These are phyloP conservation scores for Backusella macrospora DNA, from an alignment of 192 early-diverging fungal genomes.

Conservation along the genomic window DNA sequence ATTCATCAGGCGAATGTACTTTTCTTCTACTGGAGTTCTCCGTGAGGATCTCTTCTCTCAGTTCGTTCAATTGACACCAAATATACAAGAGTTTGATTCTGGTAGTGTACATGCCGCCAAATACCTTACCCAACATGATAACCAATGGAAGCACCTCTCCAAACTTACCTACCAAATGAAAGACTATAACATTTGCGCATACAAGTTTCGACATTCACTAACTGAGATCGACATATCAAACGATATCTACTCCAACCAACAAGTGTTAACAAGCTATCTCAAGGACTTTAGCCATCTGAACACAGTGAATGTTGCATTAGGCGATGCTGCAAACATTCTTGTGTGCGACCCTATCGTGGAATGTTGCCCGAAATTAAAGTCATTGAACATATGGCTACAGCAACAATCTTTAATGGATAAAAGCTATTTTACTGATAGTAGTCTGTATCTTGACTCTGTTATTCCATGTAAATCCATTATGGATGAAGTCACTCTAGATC, in stretches of 20 bases:
- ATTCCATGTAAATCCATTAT: not conserved
- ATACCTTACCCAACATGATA: not conserved
- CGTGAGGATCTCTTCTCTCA: not conserved
- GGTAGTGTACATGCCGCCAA: not conserved
- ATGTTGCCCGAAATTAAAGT: not conserved
- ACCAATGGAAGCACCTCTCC: not conserved
- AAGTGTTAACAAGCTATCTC: not conserved
- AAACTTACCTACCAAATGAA: not conserved
- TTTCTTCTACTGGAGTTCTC: not conserved
- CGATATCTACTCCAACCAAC: not conserved
- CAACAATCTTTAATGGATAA: not conserved
- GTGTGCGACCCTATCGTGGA: not conserved
- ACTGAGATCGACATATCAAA: not conserved
- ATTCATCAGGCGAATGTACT: constrained; percentile 1
- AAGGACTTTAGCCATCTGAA: not conserved
- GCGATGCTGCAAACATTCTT: not conserved
- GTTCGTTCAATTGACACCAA: not conserved
- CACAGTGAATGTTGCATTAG: not conserved
- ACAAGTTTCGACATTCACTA: not conserved
- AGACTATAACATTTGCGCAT: not conserved
- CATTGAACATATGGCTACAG: not conserved
- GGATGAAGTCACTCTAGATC: not conserved
- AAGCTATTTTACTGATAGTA: not conserved
- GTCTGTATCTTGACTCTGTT: not conserved
- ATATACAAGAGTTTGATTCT: constrained; percentile 8